Evolutionary conservation across 768 basidiomycete species (phyloP).

Genomic region (Lactarius akahatsu): DNA sequence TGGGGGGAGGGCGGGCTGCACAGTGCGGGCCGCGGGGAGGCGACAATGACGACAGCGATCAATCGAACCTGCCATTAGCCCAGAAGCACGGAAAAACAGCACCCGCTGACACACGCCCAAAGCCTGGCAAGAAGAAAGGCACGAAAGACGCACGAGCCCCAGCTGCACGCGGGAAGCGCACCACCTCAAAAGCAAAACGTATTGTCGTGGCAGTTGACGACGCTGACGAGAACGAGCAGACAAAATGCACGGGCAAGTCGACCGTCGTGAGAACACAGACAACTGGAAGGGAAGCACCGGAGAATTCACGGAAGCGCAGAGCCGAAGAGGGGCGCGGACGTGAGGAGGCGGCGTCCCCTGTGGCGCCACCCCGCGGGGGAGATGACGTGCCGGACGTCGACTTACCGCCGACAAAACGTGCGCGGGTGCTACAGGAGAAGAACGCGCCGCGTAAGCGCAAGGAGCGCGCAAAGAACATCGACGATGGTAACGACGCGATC

Average conservation of each 20-base stretch:
- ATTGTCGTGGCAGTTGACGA: not conserved
- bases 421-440: not conserved
- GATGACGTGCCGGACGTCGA: not conserved
- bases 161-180: slow-evolving; percentile 4
- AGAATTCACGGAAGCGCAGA: not conserved
- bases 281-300: not conserved
- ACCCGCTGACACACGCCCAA: not conserved
- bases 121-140: not conserved
- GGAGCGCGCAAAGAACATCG: not conserved
- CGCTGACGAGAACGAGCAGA: not conserved
- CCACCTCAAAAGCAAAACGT: not conserved
- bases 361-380: not conserved
- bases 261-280: not conserved
- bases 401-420: not conserved
- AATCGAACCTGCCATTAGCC: slow-evolving; percentile 12
- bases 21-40: not conserved
- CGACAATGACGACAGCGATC: not conserved
- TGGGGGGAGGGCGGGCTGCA: not conserved
- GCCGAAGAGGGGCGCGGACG: not conserved
- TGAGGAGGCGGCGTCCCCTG: not conserved
- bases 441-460: slow-evolving; percentile 11
- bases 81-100: slow-evolving; percentile 1
- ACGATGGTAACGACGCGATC: not conserved
- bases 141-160: not conserved
- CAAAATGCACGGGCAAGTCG: not conserved